A percentile compares a stretch with the other conserved stretches of the same genome.
Conservation (phyloP, 352 stramenopile genomes). For the Globisporangium perplexum region DNA sequence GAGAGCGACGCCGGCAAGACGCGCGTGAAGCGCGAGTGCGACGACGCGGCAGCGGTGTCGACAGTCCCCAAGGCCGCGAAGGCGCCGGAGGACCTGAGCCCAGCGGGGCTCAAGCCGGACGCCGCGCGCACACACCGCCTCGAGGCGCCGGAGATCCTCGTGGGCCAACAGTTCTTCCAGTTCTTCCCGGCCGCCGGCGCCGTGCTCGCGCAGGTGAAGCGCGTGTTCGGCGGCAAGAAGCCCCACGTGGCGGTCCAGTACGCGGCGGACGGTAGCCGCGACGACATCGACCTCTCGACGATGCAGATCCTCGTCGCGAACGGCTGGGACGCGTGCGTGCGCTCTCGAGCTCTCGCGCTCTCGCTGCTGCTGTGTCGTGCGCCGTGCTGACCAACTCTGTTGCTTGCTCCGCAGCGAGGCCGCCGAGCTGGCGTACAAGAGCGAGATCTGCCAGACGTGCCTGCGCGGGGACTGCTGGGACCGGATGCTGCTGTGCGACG, state of each 20-base stretch:
- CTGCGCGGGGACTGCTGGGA: slow-evolving; percentile 78
- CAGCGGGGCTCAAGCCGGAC: slow-evolving; percentile 43
- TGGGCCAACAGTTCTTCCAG: slow-evolving; percentile 70
- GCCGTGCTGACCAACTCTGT: no score
- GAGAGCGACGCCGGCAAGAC: slow-evolving; percentile 34
- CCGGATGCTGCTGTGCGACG: slow-evolving; percentile 73
- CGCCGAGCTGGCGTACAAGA: slow-evolving; percentile 70
- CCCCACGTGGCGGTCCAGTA: slow-evolving; percentile 67
- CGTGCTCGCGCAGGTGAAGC: slow-evolving; percentile 61
- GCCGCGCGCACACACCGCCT: slow-evolving; percentile 41
- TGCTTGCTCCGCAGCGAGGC: slow-evolving; percentile 24
- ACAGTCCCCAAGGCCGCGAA: not conserved
- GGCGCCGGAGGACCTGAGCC: slow-evolving; percentile 27
- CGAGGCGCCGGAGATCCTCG: slow-evolving; percentile 40
- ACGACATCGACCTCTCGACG: slow-evolving; percentile 53
- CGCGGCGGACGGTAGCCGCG: slow-evolving; percentile 39
- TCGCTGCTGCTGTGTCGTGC: no score
- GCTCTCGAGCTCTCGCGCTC: no score
- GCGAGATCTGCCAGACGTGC: slow-evolving; percentile 81
- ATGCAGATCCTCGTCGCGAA: slow-evolving; percentile 83
- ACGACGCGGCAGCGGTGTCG: slow-evolving; percentile 1
- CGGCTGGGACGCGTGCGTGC: slow-evolving; percentile 50
- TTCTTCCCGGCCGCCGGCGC: slow-evolving; percentile 57
- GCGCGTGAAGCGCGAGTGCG: slow-evolving; percentile 2
- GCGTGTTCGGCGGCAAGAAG: slow-evolving; percentile 76